These are phyloP conservation scores for Xylogone sp. DNA, from an alignment of 2,329 filamentous ascomycete genomes.

Conservation along the genomic window DNA sequence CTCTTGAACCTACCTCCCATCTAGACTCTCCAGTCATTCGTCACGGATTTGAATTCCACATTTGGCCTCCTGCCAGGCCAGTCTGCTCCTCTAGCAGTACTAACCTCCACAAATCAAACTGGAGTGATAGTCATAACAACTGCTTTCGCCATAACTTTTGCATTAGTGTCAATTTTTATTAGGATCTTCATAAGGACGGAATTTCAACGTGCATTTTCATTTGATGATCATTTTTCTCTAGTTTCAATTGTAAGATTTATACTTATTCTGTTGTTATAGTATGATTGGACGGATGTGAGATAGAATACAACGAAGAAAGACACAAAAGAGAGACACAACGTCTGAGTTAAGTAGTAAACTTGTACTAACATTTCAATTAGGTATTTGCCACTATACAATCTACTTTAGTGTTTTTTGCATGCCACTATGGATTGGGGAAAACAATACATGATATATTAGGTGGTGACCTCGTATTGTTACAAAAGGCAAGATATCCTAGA, in stretches of 20 bases:
- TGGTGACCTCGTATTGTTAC: slow-evolving; percentile 20
- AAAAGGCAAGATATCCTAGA: slow-evolving; percentile 30
- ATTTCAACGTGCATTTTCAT: slow-evolving; percentile 21
- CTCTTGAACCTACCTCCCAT: neutral
- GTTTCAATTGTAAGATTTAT: neutral
- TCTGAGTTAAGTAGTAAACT: slow-evolving; percentile 4
- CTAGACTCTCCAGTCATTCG: neutral
- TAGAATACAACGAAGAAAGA: neutral
- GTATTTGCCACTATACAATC: slow-evolving; percentile 32
- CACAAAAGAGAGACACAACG: neutral
- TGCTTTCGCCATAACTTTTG: slow-evolving; percentile 4
- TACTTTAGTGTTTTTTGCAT: slow-evolving; percentile 32
- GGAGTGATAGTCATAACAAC: slow-evolving; percentile 12
- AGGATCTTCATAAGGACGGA: slow-evolving; percentile 20
- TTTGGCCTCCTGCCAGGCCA: neutral
- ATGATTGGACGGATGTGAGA: no score
- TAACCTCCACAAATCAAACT: slow-evolving; percentile 10
- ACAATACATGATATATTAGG: slow-evolving; percentile 20
- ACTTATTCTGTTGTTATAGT: neutral
- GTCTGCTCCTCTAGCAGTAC: slow-evolving; percentile 8
- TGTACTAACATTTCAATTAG: slow-evolving; percentile 19
- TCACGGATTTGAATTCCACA: neutral
- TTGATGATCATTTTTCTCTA: slow-evolving; percentile 24
- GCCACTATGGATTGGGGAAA: slow-evolving; percentile 37
- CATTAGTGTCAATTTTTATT: slow-evolving; percentile 8